Percentiles rank a stretch among this genome's conserved stretches.
Evolutionary conservation across 768 basidiomycete species (phyloP).

Genomic region (Tephrocybe sp.): DNA sequence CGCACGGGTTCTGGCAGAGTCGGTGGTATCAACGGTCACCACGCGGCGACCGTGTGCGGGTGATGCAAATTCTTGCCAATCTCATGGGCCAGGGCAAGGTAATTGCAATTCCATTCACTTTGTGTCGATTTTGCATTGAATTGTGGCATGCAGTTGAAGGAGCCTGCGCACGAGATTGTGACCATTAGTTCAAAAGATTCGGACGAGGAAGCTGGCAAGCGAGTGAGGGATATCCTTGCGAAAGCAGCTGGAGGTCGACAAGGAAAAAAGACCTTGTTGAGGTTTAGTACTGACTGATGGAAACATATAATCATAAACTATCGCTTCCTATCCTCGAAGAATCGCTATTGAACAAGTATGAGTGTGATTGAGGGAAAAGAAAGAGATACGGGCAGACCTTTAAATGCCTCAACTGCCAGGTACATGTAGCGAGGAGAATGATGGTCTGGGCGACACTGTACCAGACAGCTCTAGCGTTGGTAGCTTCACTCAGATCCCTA

Average conservation of each 20-base stretch:
- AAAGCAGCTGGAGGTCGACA: slow-evolving; percentile 34
- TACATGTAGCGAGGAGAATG: slow-evolving; percentile 79
- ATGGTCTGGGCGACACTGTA: slow-evolving; percentile 87
- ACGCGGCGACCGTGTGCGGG: slow-evolving; percentile 42
- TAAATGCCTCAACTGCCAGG: slow-evolving; percentile 92
- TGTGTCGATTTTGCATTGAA: neutral
- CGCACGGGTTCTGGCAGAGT: slow-evolving; percentile 78
- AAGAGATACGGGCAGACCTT: slow-evolving; percentile 45
- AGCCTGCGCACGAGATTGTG: slow-evolving; percentile 69
- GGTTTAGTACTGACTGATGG: slow-evolving; percentile 27
- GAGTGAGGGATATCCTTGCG: slow-evolving; percentile 47
- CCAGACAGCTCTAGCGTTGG: slow-evolving; percentile 93
- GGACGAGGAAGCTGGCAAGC: slow-evolving; percentile 38
- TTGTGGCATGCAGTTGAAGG: slow-evolving; percentile 47
- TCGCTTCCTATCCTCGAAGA: slow-evolving; percentile 85
- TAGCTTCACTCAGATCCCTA: slow-evolving; percentile 82
- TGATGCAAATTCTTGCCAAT: slow-evolving; percentile 50
- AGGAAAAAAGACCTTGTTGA: slow-evolving; percentile 43
- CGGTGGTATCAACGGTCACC: slow-evolving; percentile 60
- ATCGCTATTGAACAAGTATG: slow-evolving; percentile 45
- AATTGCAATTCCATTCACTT: slow-evolving; percentile 9
- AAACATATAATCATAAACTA: slow-evolving; percentile 30
- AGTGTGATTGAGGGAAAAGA: neutral
- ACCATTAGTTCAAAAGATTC: slow-evolving; percentile 39
- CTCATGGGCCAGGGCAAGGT: slow-evolving; percentile 59